phyloP scores from a whole-genome alignment of 2,329 filamentous ascomycete species.

The Periconia sp. region DNA sequence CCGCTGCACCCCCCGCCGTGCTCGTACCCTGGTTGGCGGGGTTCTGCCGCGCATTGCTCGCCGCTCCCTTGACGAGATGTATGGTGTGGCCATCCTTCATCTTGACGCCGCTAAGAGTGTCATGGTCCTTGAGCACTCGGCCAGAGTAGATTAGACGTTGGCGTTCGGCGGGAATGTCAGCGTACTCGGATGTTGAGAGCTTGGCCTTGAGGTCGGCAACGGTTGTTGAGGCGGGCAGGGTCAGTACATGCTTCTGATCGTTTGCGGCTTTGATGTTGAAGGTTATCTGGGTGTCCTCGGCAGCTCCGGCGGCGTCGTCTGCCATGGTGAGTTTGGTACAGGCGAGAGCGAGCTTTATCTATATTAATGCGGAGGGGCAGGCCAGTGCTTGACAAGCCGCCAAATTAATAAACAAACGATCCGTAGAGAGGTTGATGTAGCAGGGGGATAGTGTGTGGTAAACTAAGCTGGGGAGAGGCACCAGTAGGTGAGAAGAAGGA shows the following conservation, averaged over 20 bases:
- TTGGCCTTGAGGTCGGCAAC: conserved; percentile 88
- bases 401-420: not conserved
- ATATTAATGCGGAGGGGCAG: not conserved
- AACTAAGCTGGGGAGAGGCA: not conserved
- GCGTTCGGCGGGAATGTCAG: conserved; percentile 82
- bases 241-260: conserved; percentile 81
- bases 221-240: conserved; percentile 73
- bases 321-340: conserved; percentile 55
- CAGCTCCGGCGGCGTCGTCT: conserved; percentile 57
- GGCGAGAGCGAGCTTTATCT: not conserved
- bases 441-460: conserved; percentile 3
- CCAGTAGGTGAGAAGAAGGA: not conserved
- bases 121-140: conserved; percentile 92
- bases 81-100: conserved; percentile 95
- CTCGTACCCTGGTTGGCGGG: conserved; percentile 52
- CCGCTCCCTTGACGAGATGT: conserved; percentile 94
- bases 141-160: conserved; percentile 98
- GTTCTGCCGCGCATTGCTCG: conserved; percentile 73
- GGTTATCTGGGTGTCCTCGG: conserved; percentile 75
- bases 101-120: conserved; percentile 83
- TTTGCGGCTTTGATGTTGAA: conserved; percentile 99
- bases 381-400: not conserved
- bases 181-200: conserved; percentile 77
- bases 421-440: too few species aligned
- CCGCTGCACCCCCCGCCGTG: conserved; percentile 45